Evolutionary conservation across 2,329 filamentous ascomycete genomes (phyloP).

Genomic region (Arachnomyces sp.): DNA sequence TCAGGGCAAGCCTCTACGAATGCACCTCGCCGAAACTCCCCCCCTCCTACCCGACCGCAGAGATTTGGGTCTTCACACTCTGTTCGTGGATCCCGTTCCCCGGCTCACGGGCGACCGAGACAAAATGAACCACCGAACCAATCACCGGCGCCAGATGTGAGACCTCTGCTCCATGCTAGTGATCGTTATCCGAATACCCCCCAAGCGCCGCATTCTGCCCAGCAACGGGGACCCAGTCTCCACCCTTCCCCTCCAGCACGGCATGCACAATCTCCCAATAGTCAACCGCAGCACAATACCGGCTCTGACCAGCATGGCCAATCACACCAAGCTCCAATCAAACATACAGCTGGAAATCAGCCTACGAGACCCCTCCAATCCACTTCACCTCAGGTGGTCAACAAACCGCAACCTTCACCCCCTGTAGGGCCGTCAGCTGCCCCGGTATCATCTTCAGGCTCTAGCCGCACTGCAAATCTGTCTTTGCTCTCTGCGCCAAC

Average conservation of each 20-base stretch:
- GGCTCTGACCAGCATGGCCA: too few species aligned
- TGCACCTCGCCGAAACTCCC: conserved; percentile 55
- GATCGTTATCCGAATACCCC: not conserved
- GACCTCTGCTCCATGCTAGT: conserved; percentile 5
- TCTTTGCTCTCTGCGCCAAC: conserved; percentile 41
- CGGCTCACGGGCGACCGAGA: conserved; percentile 13
- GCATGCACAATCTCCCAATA: not conserved
- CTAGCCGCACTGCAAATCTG: conserved; percentile 30
- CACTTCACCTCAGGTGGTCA: conserved; percentile 23
- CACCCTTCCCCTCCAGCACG: conserved; percentile 10
- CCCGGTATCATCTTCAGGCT: conserved; percentile 26
- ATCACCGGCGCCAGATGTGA: conserved; percentile 11
- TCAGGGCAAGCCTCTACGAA: conserved; percentile 47
- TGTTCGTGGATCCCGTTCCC: conserved; percentile 18
- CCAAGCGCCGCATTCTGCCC: conserved; percentile 10
- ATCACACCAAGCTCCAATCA: too few species aligned
- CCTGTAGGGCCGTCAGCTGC: conserved; percentile 33
- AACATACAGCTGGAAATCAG: not conserved
- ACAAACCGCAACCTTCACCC: conserved; percentile 19
- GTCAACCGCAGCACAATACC: not conserved
- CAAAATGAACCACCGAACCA: conserved; percentile 8
- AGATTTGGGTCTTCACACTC: conserved; percentile 20
- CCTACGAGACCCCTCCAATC: conserved; percentile 3
- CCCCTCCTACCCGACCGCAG: conserved; percentile 41
- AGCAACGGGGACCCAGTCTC: not conserved